Conservation (phyloP, 768 basidiomycete species). For the Trametes gibbosa region DNA sequence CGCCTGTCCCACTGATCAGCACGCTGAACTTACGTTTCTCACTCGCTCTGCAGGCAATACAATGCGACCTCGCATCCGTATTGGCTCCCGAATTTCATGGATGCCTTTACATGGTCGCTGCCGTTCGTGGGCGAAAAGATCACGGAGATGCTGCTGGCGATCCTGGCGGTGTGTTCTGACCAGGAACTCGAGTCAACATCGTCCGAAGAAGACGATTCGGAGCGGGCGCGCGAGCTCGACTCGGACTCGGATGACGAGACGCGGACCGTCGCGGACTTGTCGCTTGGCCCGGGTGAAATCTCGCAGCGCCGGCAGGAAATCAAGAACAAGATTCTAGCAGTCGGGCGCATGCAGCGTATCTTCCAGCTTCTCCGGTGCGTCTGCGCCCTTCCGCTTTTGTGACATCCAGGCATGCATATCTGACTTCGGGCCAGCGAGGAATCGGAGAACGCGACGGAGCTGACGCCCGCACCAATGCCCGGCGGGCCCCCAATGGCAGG, state of each 20-base stretch:
- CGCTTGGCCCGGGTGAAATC: slow-evolving; percentile 40
- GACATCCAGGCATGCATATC: neutral
- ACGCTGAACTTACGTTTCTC: neutral
- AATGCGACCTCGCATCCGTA: slow-evolving; percentile 64
- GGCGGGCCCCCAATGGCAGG: slow-evolving; percentile 14
- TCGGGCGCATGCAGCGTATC: slow-evolving; percentile 87
- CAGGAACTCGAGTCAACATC: slow-evolving; percentile 84
- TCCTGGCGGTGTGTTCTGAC: slow-evolving; percentile 92
- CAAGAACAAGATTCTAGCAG: slow-evolving; percentile 91
- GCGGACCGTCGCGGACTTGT: slow-evolving; percentile 25
- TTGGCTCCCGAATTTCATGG: slow-evolving; percentile 99
- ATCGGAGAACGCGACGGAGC: slow-evolving; percentile 73
- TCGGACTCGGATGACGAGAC: slow-evolving; percentile 26
- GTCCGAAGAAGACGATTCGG: slow-evolving; percentile 29
- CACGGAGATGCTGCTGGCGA: slow-evolving; percentile 97
- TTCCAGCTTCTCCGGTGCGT: slow-evolving; percentile 85
- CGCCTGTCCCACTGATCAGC: neutral
- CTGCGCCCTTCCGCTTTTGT: neutral
- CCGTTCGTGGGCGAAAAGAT: slow-evolving; percentile 99
- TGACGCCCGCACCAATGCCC: slow-evolving; percentile 28
- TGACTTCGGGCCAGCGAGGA: slow-evolving; percentile 55
- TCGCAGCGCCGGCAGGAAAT: slow-evolving; percentile 69
- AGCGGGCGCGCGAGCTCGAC: slow-evolving; percentile 21
- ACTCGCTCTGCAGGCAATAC: slow-evolving; percentile 25
- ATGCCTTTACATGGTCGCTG: slow-evolving; percentile 98